phyloP scores from a whole-genome alignment of 73 alveolate genomes.

The Effrenium voratum region DNA sequence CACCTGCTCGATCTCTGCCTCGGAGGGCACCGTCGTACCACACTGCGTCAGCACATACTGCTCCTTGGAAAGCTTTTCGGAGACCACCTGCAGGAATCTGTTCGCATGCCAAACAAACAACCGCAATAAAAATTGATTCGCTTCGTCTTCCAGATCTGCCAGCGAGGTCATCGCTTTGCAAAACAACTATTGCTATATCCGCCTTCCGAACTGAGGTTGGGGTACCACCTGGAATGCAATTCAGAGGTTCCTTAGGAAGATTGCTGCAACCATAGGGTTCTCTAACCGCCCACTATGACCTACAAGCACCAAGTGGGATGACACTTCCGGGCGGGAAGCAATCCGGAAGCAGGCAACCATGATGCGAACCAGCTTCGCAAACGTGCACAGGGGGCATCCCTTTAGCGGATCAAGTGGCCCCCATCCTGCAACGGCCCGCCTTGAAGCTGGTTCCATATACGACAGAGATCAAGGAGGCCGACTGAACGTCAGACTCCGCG shows the following conservation, averaged over 20 bases:
- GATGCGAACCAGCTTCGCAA: background rate
- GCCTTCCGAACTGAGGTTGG: too few relatives aligned
- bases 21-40: slow-evolving; percentile 9
- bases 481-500: slow-evolving; percentile 15
- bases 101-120: background rate
- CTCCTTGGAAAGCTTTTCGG: slow-evolving; percentile 41
- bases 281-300: too few relatives aligned
- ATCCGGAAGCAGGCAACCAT: background rate
- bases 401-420: background rate
- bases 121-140: too few relatives aligned
- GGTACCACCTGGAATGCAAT: too few relatives aligned
- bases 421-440: background rate
- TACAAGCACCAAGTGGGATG: too few relatives aligned
- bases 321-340: background rate
- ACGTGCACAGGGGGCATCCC: background rate
- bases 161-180: too few relatives aligned
- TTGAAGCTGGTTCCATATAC: slow-evolving; percentile 37
- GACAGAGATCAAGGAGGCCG: slow-evolving; percentile 22
- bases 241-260: too few relatives aligned
- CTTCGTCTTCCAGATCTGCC: too few relatives aligned
- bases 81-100: slow-evolving; percentile 14
- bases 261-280: too few relatives aligned
- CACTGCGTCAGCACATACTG: slow-evolving; percentile 77
- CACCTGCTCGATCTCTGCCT: slow-evolving; percentile 28
- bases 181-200: too few relatives aligned